Evolutionary conservation across 2,329 filamentous ascomycete species (phyloP), one percentile per base, ranked within the genome.

Genomic region (Periconia sp.): DNA sequence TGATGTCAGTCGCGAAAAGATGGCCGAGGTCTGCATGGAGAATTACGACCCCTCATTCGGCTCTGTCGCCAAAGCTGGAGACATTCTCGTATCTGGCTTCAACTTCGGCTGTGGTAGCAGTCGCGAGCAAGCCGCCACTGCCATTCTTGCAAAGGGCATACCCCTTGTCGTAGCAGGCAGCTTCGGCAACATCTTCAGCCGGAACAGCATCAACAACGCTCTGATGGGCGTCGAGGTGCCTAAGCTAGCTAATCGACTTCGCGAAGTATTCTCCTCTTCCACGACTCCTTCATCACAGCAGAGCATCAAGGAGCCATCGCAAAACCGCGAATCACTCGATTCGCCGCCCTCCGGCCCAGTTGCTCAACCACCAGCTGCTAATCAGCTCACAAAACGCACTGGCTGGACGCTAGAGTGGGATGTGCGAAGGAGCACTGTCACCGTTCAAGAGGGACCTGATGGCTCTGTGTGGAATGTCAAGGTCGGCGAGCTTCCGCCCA

Each of bases 11-110:
- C 76, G 73, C 0, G 86, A 89, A 48, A 83, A 83, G 43, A 96
- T 97, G 92, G 89, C 90, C 0, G 77, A 88, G 54, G 91, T 92
- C 0, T 92, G 88, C 70, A 96, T 97, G 91, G 81, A 87, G 66
- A 97, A 97, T 78, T 97, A 96, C 73, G 92, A 97, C 65, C 73
- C 80, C 0, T 66, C 76, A 0, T 96, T 96, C 66, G 69, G 78
- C 8, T 68, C 72, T 1, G 76, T 85, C 24, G 85, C 87, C 32
- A 80, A 80, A 52, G 65, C 81, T 0, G 84, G 83, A 35, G 92
- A 97, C 59, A 89, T 96, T 40, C 80, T 96, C 1, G 91, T 96
- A 0, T 74, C 85, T 0, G 91, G 91, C 22, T 94, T 85, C 76
- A 95, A 95, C 75, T 96, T 96, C 63, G 92, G 92, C 34, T 90